Percentiles rank a stretch among this genome's conserved stretches.
These are phyloP conservation scores for Aspergillus ellipticus DNA, from an alignment of 495 filamentous ascomycete genomes.

Conservation along the genomic window DNA sequence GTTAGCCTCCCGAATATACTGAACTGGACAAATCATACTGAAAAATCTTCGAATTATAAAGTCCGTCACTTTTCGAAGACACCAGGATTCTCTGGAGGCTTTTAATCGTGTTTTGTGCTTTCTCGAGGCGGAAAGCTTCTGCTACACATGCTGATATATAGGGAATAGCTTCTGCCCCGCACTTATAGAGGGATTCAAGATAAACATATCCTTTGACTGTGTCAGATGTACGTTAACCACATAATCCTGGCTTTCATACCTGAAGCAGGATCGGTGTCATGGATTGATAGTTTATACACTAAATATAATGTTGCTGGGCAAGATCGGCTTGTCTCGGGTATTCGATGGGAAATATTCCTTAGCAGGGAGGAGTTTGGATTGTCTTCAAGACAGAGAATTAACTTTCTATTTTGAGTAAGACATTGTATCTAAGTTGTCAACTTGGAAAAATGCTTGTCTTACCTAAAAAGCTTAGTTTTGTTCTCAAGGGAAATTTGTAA, in stretches of 20 bases:
- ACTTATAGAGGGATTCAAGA: conserved; percentile 49
- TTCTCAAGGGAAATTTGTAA: conserved; percentile 64
- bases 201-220: conserved; percentile 45
- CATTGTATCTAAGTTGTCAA: conserved; percentile 12
- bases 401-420: conserved; percentile 52
- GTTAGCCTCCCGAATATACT: neutral
- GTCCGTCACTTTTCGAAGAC: conserved; percentile 47
- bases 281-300: conserved; percentile 69
- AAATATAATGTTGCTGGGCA: conserved; percentile 67
- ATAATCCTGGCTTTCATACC: conserved; percentile 27
- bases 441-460: conserved; percentile 13
- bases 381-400: conserved; percentile 62
- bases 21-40: conserved; percentile 29
- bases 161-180: conserved; percentile 47
- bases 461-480: conserved; percentile 65
- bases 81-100: conserved; percentile 57
- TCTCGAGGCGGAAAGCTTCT: conserved; percentile 65
- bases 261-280: conserved; percentile 51
- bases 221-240: conserved; percentile 8
- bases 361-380: conserved; percentile 51
- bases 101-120: conserved; percentile 53
- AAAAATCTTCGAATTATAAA: conserved; percentile 44
- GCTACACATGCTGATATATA: conserved; percentile 73
- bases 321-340: conserved; percentile 54
- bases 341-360: conserved; percentile 50